Conservation (phyloP, 345 rosid genomes). For the Hirschfeldia incana region DNA sequence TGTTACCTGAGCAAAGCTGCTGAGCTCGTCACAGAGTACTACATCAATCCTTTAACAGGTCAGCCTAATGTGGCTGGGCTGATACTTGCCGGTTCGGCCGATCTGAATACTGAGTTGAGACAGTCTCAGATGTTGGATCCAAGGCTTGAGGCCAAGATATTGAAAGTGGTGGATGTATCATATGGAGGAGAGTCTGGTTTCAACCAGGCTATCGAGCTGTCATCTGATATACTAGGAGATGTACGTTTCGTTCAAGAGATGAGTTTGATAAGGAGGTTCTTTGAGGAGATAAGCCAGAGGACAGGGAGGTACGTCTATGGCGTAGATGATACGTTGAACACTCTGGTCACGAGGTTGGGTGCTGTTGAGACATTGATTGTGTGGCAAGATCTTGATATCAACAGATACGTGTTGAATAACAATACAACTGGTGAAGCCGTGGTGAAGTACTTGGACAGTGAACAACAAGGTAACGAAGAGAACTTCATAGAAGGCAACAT, state of each 20-base stretch:
- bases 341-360: too few relatives aligned
- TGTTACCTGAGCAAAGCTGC: constrained; percentile 19
- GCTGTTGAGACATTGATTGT: too few relatives aligned
- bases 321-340: too few relatives aligned
- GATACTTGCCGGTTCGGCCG: not conserved
- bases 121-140: constrained; percentile 12
- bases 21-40: too few relatives aligned
- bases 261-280: not conserved
- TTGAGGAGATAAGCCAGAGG: not conserved
- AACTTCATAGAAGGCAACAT: not conserved
- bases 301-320: too few relatives aligned
- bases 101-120: not conserved
- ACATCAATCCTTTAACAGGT: constrained; percentile 9
- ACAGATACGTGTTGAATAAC: too few relatives aligned
- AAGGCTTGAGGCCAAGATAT: not conserved
- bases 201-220: too few relatives aligned
- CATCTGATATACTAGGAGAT: too few relatives aligned
- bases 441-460: not conserved
- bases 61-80: not conserved
- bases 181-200: too few relatives aligned
- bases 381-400: too few relatives aligned
- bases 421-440: too few relatives aligned
- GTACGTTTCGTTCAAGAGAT: not conserved
- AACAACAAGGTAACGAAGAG: not conserved
- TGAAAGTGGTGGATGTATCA: not conserved